Conservation (phyloP, 23 red algal genomes). For the Chondrus crispus region DNA sequence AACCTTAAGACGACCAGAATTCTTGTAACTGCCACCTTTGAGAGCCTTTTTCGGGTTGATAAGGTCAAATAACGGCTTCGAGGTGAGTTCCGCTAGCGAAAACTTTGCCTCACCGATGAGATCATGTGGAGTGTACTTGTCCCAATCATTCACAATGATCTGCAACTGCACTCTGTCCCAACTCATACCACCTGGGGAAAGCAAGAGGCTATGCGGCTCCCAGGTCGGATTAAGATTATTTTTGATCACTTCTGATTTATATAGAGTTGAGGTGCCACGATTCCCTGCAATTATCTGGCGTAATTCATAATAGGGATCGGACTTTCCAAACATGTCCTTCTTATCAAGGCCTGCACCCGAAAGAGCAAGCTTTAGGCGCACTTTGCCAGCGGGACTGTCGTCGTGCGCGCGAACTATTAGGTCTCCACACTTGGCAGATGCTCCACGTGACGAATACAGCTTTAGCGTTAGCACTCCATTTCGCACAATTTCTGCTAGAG, state of each 20-base stretch:
- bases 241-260: conserved; percentile 12
- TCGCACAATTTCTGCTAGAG: conserved; percentile 43
- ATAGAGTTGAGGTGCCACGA: not conserved
- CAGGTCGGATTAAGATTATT: conserved; percentile 55
- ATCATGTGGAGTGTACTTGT: conserved; percentile 31
- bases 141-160: conserved; percentile 24
- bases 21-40: conserved; percentile 23
- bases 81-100: not conserved
- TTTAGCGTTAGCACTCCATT: not conserved
- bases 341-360: conserved; percentile 46
- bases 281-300: not conserved
- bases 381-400: conserved; percentile 1
- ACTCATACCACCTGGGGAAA: not conserved
- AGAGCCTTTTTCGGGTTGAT: conserved; percentile 49
- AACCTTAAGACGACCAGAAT: conserved; percentile 40
- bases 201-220: conserved; percentile 8
- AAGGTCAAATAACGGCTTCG: conserved; percentile 12
- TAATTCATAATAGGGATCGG: conserved; percentile 60
- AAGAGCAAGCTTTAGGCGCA: conserved; percentile 13
- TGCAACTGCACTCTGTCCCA: not conserved
- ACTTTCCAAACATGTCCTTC: conserved; percentile 64
- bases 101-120: conserved; percentile 33
- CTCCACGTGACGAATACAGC: not conserved
- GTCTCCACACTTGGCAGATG: conserved; percentile 17
- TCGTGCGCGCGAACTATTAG: conserved; percentile 40